These are phyloP conservation scores for Capsella rubella DNA, from an alignment of 441 rosid genomes.

Conservation along the genomic window DNA sequence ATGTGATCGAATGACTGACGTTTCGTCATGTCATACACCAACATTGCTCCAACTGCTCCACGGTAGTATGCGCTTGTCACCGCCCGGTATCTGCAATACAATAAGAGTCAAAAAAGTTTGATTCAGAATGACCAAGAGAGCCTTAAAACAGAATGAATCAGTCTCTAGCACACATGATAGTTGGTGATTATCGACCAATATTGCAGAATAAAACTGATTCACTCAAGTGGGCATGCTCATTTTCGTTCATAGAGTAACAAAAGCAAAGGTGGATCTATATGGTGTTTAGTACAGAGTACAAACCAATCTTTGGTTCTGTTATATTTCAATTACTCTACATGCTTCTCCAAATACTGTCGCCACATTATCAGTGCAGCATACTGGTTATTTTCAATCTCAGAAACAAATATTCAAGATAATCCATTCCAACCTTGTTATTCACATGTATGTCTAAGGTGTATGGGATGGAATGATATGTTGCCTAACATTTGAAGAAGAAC, in stretches of 20 bases:
- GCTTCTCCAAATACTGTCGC: too few relatives aligned
- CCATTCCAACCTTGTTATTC: too few relatives aligned
- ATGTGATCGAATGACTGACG: constrained; percentile 70
- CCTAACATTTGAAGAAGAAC: too few relatives aligned
- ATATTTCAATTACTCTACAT: not conserved
- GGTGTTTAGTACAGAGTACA: not conserved
- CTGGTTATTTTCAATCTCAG: not conserved
- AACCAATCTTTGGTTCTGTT: not conserved
- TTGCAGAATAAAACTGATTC: not conserved
- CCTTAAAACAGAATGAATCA: not conserved
- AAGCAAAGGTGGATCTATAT: not conserved
- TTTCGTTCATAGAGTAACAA: not conserved
- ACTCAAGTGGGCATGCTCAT: not conserved
- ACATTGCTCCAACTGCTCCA: constrained; percentile 70
- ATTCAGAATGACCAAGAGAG: not conserved
- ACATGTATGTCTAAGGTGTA: too few relatives aligned
- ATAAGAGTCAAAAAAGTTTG: not conserved
- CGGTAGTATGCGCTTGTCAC: constrained; percentile 69
- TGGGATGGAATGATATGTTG: too few relatives aligned
- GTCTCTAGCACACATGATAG: not conserved
- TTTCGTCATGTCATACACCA: constrained; percentile 69
- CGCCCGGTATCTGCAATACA: constrained; percentile 59
- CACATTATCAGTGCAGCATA: not conserved
- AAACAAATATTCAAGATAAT: too few relatives aligned
- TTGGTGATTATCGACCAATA: not conserved